Conservation (phyloP, 164 flowering plant species). For the Berberis thunbergii region DNA sequence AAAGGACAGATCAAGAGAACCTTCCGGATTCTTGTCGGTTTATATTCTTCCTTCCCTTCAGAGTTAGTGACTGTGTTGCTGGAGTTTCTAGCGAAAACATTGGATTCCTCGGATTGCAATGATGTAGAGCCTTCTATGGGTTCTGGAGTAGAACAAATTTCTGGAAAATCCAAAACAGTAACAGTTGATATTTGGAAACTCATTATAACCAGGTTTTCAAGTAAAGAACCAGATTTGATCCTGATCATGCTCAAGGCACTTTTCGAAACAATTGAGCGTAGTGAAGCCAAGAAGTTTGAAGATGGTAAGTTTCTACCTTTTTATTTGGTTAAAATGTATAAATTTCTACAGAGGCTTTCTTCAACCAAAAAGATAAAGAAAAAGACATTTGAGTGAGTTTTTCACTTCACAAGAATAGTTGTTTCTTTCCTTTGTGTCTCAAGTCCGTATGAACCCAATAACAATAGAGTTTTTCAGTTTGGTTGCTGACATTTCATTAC, state of each 20-base stretch:
- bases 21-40: slow-evolving; percentile 30
- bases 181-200: slow-evolving; percentile 52
- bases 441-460: too few relatives aligned
- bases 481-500: not conserved
- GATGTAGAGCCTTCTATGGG: slow-evolving; percentile 16
- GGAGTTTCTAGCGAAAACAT: slow-evolving; percentile 38
- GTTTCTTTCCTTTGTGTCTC: too few relatives aligned
- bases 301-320: slow-evolving; percentile 28
- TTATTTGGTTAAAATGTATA: not conserved
- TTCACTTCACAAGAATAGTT: too few relatives aligned
- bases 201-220: slow-evolving; percentile 40
- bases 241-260: slow-evolving; percentile 42
- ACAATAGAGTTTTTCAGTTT: too few relatives aligned
- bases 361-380: too few relatives aligned
- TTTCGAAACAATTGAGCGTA: slow-evolving; percentile 45
- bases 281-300: slow-evolving; percentile 22
- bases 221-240: slow-evolving; percentile 53
- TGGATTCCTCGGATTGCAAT: slow-evolving; percentile 20
- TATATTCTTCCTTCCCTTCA: slow-evolving; percentile 55
- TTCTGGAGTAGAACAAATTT: slow-evolving; percentile 13
- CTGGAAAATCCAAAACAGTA: slow-evolving; percentile 3
- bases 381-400: not conserved
- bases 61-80: slow-evolving; percentile 48
- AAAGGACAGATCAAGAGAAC: slow-evolving; percentile 38
- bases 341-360: too few relatives aligned